A percentile compares a stretch with the other conserved stretches of the same genome.
Conservation (phyloP, 768 basidiomycete genomes). For the Pisolithus albus region DNA sequence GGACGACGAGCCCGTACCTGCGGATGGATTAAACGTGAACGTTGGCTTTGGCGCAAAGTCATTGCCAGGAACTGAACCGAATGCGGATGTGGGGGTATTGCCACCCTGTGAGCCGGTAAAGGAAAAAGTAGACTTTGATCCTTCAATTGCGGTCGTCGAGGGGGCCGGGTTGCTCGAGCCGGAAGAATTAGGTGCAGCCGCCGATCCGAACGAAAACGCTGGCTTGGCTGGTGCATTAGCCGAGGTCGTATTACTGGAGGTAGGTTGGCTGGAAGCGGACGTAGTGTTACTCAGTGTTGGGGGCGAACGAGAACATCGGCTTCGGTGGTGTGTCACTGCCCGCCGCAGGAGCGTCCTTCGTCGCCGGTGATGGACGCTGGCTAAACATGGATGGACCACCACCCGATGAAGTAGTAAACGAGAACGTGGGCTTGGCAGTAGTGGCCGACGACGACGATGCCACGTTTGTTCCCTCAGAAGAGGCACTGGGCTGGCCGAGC, state of each 20-base stretch:
- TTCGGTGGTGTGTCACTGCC: constrained; percentile 17
- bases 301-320: constrained; percentile 18
- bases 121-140: not conserved
- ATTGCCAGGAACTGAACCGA: not conserved
- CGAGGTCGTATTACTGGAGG: not conserved
- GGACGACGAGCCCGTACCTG: no score
- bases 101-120: constrained; percentile 1
- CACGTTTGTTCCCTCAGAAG: no score
- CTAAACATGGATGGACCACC: constrained; percentile 3
- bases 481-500: no score
- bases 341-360: constrained; percentile 7
- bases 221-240: not conserved
- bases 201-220: not conserved
- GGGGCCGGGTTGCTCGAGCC: not conserved
- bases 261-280: not conserved
- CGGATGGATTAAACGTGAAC: not conserved
- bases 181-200: not conserved
- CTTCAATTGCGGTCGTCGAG: not conserved
- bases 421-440: not conserved
- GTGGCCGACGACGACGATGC: not conserved
- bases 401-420: not conserved
- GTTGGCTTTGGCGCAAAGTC: not conserved
- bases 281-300: not conserved
- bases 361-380: constrained; percentile 9
- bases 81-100: constrained; percentile 4